Percentiles rank a stretch among this genome's conserved stretches.
Evolutionary conservation across 805 yeast species (phyloP).

Genomic region (Candida arabinofermentans): DNA sequence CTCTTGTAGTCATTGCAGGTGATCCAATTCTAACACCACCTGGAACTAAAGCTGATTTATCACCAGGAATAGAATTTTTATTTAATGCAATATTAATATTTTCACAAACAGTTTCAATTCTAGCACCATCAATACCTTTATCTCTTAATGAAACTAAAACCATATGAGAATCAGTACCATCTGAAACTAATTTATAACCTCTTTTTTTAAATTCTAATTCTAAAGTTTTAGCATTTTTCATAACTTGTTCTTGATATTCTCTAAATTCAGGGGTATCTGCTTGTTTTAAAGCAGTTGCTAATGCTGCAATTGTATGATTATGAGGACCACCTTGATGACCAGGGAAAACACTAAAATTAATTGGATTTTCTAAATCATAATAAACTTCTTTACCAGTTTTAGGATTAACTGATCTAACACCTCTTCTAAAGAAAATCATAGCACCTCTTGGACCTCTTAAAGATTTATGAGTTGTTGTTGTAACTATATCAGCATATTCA

Average conservation of each 20-base stretch:
- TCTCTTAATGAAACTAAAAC: constrained; percentile 79
- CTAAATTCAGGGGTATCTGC: constrained; percentile 85
- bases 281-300: constrained; percentile 93
- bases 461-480: constrained; percentile 97
- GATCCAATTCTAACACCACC: constrained; percentile 96
- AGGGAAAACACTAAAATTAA: constrained; percentile 97
- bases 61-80: constrained; percentile 96
- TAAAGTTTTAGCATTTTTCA: constrained; percentile 74
- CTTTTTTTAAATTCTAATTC: constrained; percentile 60
- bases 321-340: constrained; percentile 99
- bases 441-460: constrained; percentile 99
- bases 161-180: constrained; percentile 94
- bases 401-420: constrained; percentile 68
- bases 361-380: constrained; percentile 85
- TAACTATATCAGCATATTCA: constrained; percentile 89
- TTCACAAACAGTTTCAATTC: constrained; percentile 88
- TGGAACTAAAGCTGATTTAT: constrained; percentile 91
- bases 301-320: constrained; percentile 94
- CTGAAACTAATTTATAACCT: constrained; percentile 79
- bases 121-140: constrained; percentile 88
- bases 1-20: constrained; percentile 98
- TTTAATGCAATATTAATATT: constrained; percentile 90
- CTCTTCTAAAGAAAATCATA: constrained; percentile 95
- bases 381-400: constrained; percentile 82
- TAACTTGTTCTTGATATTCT: constrained; percentile 78